These are phyloP conservation scores for Phialophora chinensis DNA, from an alignment of 2,329 filamentous ascomycete species.

Conservation along the genomic window DNA sequence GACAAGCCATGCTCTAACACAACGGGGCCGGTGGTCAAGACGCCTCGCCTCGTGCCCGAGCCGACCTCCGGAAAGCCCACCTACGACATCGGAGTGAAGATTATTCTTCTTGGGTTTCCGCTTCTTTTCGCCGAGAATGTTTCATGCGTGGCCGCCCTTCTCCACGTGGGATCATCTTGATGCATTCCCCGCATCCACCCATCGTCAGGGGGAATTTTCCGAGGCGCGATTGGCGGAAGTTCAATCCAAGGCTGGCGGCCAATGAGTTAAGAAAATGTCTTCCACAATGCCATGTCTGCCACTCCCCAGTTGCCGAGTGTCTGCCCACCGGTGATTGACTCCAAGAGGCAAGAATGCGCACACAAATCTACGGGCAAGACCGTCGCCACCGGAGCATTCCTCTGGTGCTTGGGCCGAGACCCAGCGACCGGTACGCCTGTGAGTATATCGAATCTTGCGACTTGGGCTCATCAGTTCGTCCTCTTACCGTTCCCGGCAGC, in stretches of 20 bases:
- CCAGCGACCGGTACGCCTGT: not conserved
- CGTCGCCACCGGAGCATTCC: not conserved
- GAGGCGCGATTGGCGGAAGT: not conserved
- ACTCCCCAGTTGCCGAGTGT: not conserved
- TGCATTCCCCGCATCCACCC: not conserved
- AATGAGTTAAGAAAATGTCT: not conserved
- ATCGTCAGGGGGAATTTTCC: not conserved
- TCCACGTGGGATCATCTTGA: not conserved
- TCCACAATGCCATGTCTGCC: not conserved
- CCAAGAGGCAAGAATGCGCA: not conserved
- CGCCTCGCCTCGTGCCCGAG: not conserved
- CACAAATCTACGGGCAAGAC: not conserved
- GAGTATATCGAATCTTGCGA: not conserved
- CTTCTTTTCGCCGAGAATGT: not conserved
- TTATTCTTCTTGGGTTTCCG: not conserved
- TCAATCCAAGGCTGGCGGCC: not conserved
- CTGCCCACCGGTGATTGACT: not conserved
- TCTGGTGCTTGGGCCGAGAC: not conserved
- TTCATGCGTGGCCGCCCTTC: not conserved
- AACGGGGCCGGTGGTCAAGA: not conserved
- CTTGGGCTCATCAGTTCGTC: not conserved
- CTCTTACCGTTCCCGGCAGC: not conserved
- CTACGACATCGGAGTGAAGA: not conserved
- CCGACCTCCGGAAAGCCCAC: not conserved
- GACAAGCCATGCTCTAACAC: too few relatives aligned